A percentile compares a stretch with the other conserved stretches of the same genome.
Evolutionary conservation across 139 green algal species (phyloP).

Genomic region (Microglena sp.): DNA sequence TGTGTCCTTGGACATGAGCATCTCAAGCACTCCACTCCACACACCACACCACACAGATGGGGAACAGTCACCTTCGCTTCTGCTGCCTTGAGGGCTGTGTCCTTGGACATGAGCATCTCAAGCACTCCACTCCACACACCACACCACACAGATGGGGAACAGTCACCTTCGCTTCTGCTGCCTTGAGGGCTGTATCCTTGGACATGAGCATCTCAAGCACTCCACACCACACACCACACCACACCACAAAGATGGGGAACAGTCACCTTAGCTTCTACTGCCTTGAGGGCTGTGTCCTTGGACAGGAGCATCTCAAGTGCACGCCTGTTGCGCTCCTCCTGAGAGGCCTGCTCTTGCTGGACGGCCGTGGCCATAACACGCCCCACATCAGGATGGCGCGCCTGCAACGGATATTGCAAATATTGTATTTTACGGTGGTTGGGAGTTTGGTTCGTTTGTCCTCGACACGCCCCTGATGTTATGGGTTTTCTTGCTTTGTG

Average conservation of each 20-base stretch:
- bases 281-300: slow-evolving; percentile 26
- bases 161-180: slow-evolving; percentile 18
- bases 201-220: slow-evolving; percentile 34
- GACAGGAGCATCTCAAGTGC: slow-evolving; percentile 35
- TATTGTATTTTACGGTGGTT: not conserved
- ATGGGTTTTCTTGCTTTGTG: too few relatives aligned
- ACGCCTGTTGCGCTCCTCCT: slow-evolving; percentile 30
- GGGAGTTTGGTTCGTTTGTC: too few relatives aligned
- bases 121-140: too few relatives aligned
- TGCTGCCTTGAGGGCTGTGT: slow-evolving; percentile 21
- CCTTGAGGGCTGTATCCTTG: slow-evolving; percentile 26
- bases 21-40: slow-evolving; percentile 33
- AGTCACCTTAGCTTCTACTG: slow-evolving; percentile 18
- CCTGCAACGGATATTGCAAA: slow-evolving; percentile 9
- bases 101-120: slow-evolving; percentile 35
- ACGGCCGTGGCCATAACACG: slow-evolving; percentile 21
- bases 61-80: slow-evolving; percentile 15
- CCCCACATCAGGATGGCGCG: slow-evolving; percentile 18
- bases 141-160: too few relatives aligned
- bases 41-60: too few relatives aligned
- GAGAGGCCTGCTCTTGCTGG: slow-evolving; percentile 19
- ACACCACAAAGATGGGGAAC: too few relatives aligned
- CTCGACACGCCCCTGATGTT: too few relatives aligned
- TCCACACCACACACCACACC: too few relatives aligned
- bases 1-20: slow-evolving; percentile 32